Base-by-base conservation (phyloP, 2,329 filamentous ascomycete genomes). In the Xylaria sp. region DNA sequence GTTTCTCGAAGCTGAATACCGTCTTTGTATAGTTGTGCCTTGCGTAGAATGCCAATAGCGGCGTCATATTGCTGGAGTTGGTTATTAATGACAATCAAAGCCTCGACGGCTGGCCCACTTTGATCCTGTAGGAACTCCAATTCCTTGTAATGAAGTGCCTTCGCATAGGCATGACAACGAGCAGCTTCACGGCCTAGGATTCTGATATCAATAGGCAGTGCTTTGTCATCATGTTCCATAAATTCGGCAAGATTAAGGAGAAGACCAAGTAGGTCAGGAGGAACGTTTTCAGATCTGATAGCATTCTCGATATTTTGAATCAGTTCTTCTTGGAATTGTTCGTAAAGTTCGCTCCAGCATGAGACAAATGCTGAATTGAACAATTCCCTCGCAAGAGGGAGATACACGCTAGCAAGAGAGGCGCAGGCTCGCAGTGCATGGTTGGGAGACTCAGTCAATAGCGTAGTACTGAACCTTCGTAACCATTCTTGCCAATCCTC, bases 401-500 rank as follows among this genome's bases (percentile, higher is more conserved):
- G 90, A 79, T 98, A 98, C 16, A 96, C 91, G 72, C 93, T 95
- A 35, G 94, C 96, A 44, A 99, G 84, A 66, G 92, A 93, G 47
- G 95, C 96, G 78, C 97, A 99, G 51, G 96, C 96, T 72, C 96
- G 89, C 1, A 99, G 85, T 9, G 97, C 95, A 76, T 98, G 96
- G 72, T 98, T 97, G 2, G 96, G 97, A 1, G 94, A 98, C 78
- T 99, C 97, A 70, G 94, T 93, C 53, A 99, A 86, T 8, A 99
- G 85, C 65, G 97, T 97, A 40, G 97, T 95, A 78, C 95, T 98
- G 82, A 99, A 97, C 32, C 95, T 89, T 69, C 97, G 90, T 81
- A 99, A 93, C 96, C 96, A 99, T 80, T 99, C 96, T 76, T 97
- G 93, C 96, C 96, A 99, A 81, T 99, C 96, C 78, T 99, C 96